Base-by-base conservation (phyloP, 208 protist species). In the Crithidia brevicula region DNA sequence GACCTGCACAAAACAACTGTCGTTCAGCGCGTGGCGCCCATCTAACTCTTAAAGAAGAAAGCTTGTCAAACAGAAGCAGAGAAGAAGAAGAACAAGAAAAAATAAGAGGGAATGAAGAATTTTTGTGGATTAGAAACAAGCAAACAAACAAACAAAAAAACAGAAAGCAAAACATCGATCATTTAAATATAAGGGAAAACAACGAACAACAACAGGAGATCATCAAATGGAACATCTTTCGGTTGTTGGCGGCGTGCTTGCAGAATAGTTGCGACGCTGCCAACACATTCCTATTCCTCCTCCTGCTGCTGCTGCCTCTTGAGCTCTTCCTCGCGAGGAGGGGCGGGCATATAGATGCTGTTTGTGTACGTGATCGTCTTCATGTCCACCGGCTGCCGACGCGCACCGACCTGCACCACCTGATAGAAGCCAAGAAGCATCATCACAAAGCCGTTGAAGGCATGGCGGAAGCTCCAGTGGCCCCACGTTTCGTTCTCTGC, bases 401-500 rank as follows among this genome's bases (percentile, higher is more conserved):
- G 54, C 30, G 31, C 45, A 2, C 54, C 31, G 4, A 43, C 52
- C 61, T 75, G 43, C 45, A 42, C 46, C 1, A 69, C 54, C 18
- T 45, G 38, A 40, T 75, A 68, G 22, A 79, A 23, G 13, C 51
- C 65, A 2, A 58, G 40, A 9, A 69, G 28, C 54, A 64, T 27
- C 61, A 69, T 68, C 13, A 75, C 25, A 13, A 75, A 3, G 13
- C 46, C 28, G 22, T 69, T 79, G 57, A 59, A 69, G 16, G 42
- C 20, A 20, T 74, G 67, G 7, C 66, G 59, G 30, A 64, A 62
- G 38, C 73, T 53, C 59, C 66, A 74, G 52, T 66, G 66, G 16
- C 58, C 34, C 59, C 73, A 74, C 43, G 66, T 58, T 34, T 74
- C 66, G 5, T 72, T 61, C 46, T 74, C 66, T 18, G 67, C 66